Evolutionary conservation across 2,329 filamentous ascomycete genomes (phyloP).

Genomic region (Lachnellula subtilissima): DNA sequence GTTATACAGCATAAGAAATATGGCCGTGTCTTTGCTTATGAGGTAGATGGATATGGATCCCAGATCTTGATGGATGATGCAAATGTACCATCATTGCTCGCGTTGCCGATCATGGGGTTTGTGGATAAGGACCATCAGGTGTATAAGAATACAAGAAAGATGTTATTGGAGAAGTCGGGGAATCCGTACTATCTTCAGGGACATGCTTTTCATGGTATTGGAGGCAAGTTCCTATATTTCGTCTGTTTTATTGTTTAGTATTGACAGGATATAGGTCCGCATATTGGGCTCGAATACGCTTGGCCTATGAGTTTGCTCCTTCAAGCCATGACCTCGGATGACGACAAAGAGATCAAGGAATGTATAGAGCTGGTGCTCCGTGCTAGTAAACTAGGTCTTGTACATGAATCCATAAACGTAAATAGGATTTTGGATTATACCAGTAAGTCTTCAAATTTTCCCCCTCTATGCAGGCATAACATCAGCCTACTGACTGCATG

Average conservation of each 20-base stretch:
- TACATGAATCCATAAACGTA: conserved; percentile 92
- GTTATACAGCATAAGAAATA: conserved; percentile 71
- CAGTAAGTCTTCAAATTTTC: conserved; percentile 35
- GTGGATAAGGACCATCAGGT: conserved; percentile 57
- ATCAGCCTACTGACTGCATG: conserved; percentile 12
- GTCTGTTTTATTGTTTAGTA: neutral
- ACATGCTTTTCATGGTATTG: conserved; percentile 76
- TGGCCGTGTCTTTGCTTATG: conserved; percentile 78
- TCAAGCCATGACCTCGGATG: conserved; percentile 81
- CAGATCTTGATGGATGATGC: conserved; percentile 85
- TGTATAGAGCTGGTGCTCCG: conserved; percentile 71
- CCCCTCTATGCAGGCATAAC: neutral
- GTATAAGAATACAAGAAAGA: conserved; percentile 83
- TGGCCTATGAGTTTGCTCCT: conserved; percentile 97
- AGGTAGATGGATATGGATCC: conserved; percentile 83
- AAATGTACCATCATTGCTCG: conserved; percentile 76
- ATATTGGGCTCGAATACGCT: conserved; percentile 80
- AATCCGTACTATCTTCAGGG: conserved; percentile 90
- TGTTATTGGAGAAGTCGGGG: conserved; percentile 39
- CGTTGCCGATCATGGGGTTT: conserved; percentile 75
- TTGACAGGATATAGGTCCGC: conserved; percentile 41
- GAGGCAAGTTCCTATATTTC: conserved; percentile 51
- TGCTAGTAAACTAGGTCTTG: conserved; percentile 69
- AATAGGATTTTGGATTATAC: conserved; percentile 67
- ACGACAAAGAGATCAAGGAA: conserved; percentile 74